phyloP scores from a whole-genome alignment of 1,284 basidiomycete genomes.

The Laetiporus sulphureus region DNA sequence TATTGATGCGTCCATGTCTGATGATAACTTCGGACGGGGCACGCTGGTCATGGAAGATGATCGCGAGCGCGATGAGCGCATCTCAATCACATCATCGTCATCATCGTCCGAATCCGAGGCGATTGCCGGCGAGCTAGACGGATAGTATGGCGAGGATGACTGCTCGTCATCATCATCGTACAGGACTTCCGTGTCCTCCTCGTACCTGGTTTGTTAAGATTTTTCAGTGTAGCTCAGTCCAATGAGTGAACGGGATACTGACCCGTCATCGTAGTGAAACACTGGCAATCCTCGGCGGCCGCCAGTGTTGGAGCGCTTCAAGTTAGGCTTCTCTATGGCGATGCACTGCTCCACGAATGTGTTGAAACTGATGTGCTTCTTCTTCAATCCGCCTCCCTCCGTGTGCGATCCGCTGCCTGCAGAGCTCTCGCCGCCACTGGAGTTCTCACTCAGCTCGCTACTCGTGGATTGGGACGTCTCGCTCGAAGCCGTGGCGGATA shows the following conservation, averaged over 20 bases:
- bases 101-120: conserved; percentile 38
- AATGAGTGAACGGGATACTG: conserved; percentile 23
- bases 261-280: conserved; percentile 55
- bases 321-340: conserved; percentile 74
- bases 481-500: conserved; percentile 17
- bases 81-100: conserved; percentile 67
- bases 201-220: conserved; percentile 37
- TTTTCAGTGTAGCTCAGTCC: conserved; percentile 9
- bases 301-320: conserved; percentile 19
- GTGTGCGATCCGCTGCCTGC: conserved; percentile 8
- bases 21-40: conserved; percentile 4
- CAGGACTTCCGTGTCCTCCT: conserved; percentile 53
- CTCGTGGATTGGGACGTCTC: conserved; percentile 25
- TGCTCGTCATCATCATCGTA: conserved; percentile 32
- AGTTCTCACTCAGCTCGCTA: conserved; percentile 33
- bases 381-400: conserved; percentile 29
- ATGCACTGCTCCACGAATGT: conserved; percentile 98
- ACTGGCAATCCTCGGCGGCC: conserved; percentile 14
- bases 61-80: conserved; percentile 38
- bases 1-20: conserved; percentile 10
- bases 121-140: conserved; percentile 29
- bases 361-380: conserved; percentile 94
- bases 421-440: conserved; percentile 16
- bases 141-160: conserved; percentile 20
- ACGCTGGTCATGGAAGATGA: conserved; percentile 35